Percentiles rank a stretch among this genome's conserved stretches.
These are phyloP conservation scores for Mortierella sp. DNA, from an alignment of 371 early-diverging fungal genomes.

Conservation along the genomic window DNA sequence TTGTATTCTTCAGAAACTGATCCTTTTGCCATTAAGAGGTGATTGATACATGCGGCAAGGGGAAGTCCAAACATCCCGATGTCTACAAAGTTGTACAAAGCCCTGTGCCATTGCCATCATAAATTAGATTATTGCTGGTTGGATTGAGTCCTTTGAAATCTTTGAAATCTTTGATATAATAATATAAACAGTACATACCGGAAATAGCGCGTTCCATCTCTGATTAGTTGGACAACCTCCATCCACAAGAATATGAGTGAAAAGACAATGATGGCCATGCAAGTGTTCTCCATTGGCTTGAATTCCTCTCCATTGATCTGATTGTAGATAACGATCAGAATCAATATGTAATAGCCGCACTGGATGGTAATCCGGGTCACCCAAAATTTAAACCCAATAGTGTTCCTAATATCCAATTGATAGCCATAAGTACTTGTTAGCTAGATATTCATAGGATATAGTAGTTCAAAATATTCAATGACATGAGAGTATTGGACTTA, in stretches of 20 bases:
- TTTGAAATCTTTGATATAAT: too few species aligned
- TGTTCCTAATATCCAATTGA: conserved; percentile 21
- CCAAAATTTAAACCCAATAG: conserved; percentile 31
- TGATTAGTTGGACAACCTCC: conserved; percentile 16
- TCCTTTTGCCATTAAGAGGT: not conserved
- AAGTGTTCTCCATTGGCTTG: not conserved
- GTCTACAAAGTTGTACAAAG: conserved; percentile 25
- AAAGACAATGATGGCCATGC: conserved; percentile 11
- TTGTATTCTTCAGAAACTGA: not conserved
- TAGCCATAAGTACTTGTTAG: not conserved
- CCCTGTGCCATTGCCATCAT: not conserved
- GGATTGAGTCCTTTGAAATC: too few species aligned
- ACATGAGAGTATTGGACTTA: not conserved
- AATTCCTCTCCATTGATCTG: conserved; percentile 17
- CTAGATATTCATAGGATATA: too few species aligned
- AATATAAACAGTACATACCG: conserved; percentile 19
- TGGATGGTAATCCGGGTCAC: conserved; percentile 22
- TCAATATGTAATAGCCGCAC: conserved; percentile 20
- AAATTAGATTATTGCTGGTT: not conserved
- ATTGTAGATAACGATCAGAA: conserved; percentile 9
- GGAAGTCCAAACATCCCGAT: conserved; percentile 22
- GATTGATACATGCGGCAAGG: conserved; percentile 22
- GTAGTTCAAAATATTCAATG: not conserved
- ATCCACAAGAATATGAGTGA: conserved; percentile 27
- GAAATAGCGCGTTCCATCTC: conserved; percentile 2